Conservation (phyloP, 1,139 yeast genomes). For the Diutina sp. region DNA sequence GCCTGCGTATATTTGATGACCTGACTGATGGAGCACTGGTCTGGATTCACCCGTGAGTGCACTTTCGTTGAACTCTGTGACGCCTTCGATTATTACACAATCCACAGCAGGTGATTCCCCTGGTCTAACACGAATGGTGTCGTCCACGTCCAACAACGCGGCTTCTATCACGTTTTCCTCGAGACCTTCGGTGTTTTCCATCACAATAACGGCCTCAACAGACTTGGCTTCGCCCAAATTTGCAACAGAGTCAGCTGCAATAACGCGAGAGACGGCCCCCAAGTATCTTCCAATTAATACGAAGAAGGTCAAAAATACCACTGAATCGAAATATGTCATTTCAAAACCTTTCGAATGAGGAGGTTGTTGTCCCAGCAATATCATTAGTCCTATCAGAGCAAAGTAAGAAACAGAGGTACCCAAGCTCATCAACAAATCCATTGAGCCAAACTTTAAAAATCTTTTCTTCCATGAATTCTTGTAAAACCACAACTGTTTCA, state of each 20-base stretch:
- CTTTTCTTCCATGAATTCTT: slow-evolving; percentile 45
- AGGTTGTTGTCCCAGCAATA: slow-evolving; percentile 30
- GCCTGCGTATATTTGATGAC: slow-evolving; percentile 63
- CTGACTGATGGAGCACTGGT: slow-evolving; percentile 32
- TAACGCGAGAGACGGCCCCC: slow-evolving; percentile 53
- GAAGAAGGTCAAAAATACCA: slow-evolving; percentile 62
- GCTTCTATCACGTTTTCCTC: slow-evolving; percentile 29
- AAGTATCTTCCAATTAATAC: slow-evolving; percentile 56
- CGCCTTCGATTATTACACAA: slow-evolving; percentile 46
- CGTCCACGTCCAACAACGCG: slow-evolving; percentile 51
- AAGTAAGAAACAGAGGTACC: slow-evolving; percentile 67
- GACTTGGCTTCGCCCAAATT: slow-evolving; percentile 39
- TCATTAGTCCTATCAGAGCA: slow-evolving; percentile 48
- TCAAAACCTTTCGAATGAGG: slow-evolving; percentile 29
- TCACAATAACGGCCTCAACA: slow-evolving; percentile 33
- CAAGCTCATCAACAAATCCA: slow-evolving; percentile 58
- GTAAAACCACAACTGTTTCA: slow-evolving; percentile 42
- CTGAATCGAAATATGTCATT: slow-evolving; percentile 68
- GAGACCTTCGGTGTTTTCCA: slow-evolving; percentile 12
- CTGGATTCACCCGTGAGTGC: slow-evolving; percentile 67
- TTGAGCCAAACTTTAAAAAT: slow-evolving; percentile 59
- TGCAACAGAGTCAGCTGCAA: slow-evolving; percentile 56
- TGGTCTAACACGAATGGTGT: slow-evolving; percentile 40
- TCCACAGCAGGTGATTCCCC: slow-evolving; percentile 72
- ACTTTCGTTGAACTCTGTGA: slow-evolving; percentile 57